These are phyloP conservation scores for Dissophora ornata DNA, from an alignment of 192 early-diverging fungal genomes.

Conservation along the genomic window DNA sequence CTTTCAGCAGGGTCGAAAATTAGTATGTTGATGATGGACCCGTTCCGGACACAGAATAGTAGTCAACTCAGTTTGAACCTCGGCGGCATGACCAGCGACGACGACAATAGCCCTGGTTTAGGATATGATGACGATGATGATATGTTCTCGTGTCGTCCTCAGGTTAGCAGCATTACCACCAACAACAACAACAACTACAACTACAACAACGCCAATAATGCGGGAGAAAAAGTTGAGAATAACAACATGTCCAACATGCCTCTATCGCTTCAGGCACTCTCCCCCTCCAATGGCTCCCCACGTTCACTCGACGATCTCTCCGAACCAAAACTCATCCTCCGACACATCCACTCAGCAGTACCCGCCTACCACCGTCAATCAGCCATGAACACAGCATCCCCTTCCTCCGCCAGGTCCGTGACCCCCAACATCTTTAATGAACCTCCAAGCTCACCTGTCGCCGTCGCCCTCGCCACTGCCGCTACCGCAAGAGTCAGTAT, in stretches of 20 bases:
- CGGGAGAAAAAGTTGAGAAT: no score
- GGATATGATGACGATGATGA: conserved; percentile 2
- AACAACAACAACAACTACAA: background rate
- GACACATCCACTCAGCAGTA: background rate
- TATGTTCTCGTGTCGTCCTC: background rate
- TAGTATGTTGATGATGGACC: conserved; percentile 10
- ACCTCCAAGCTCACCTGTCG: background rate
- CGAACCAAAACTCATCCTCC: conserved; percentile 6
- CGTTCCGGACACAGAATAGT: conserved; percentile 31
- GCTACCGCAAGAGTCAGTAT: background rate
- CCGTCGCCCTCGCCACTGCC: background rate
- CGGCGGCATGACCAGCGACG: background rate
- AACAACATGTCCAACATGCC: background rate
- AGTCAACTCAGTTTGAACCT: conserved; percentile 19
- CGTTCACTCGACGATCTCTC: conserved; percentile 16
- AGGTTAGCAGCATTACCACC: background rate
- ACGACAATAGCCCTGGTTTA: background rate
- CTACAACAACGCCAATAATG: no score
- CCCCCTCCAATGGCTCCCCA: background rate
- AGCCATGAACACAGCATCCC: background rate
- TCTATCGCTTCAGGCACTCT: background rate
- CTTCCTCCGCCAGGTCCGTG: background rate
- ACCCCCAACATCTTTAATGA: background rate
- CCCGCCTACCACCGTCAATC: conserved; percentile 9
- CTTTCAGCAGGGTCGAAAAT: conserved; percentile 8